Base-by-base conservation (phyloP, 2,329 filamentous ascomycete genomes). In the Exophiala aquamarina region DNA sequence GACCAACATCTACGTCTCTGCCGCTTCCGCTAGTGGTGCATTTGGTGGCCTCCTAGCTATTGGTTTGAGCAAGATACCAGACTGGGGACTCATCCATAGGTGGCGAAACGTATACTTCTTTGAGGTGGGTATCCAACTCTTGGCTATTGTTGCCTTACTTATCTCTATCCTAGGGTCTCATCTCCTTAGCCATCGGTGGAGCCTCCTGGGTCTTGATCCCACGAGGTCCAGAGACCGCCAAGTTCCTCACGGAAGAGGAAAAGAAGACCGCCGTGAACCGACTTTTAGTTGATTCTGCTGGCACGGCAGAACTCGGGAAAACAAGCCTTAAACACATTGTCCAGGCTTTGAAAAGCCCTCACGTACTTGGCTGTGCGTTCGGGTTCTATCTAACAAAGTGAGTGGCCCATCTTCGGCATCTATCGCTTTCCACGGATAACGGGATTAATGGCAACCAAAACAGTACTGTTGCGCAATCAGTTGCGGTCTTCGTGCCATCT, bases 401-500 rank as follows among this genome's bases (percentile, higher is more conserved):
- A 26, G 23, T 26, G 11, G 6, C 23, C 23, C 23, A 26, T 11
- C 11, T 8, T 9, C 18, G 8, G 33, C 14, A 17, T 39, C 20
- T 7, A 18, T 39, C 36, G n/a, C n/a, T n/a, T n/a, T n/a, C n/a
- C n/a, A n/a, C n/a, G n/a, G n/a, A n/a, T n/a, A n/a, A n/a, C n/a
- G n/a, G n/a, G n/a, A n/a, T n/a, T n/a, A n/a, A n/a, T n/a, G n/a
- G n/a, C n/a, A n/a, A n/a, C n/a, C n/a, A n/a, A n/a, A 41, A 31
- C 15, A 14, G 13, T 14, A 28, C 23, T 11, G 23, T 21, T 4
- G 23, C 23, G 5, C 19, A 41, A 14, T 35, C 83, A 5, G 89
- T 89, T 67, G 84, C 81, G 2, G 74, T 90, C 5, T 90, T 94
- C 69, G 70, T 91, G 3, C 89, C 89, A 0, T 86, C 82, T 17